phyloP scores from a whole-genome alignment of 306 rosid genomes.

The Abrus precatorius region DNA sequence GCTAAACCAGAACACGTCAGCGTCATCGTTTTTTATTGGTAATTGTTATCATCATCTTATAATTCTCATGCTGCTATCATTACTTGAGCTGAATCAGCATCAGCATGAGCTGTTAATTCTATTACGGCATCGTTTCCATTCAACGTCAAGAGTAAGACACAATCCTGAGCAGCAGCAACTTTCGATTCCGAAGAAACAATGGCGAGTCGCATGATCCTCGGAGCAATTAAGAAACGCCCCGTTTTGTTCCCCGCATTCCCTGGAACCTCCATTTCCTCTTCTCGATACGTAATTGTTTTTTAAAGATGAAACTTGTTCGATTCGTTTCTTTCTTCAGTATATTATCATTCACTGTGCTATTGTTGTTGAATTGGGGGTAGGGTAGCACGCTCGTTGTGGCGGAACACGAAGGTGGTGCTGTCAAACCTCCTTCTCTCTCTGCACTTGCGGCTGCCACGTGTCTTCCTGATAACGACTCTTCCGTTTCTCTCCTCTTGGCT shows the following conservation, averaged over 20 bases:
- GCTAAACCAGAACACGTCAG: slow-evolving; percentile 17
- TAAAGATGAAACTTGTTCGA: background rate
- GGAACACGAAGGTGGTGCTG: slow-evolving; percentile 79
- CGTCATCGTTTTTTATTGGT: background rate
- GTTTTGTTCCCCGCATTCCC: slow-evolving; percentile 48
- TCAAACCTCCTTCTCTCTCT: slow-evolving; percentile 74
- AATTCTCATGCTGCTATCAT: background rate
- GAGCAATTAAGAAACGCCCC: slow-evolving; percentile 65
- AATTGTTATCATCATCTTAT: background rate
- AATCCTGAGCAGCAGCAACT: background rate
- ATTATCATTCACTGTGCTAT: background rate
- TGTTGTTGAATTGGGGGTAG: slow-evolving; percentile 52
- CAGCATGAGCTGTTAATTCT: background rate
- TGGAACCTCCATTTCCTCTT: slow-evolving; percentile 46
- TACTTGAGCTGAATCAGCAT: background rate
- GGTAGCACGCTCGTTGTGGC: slow-evolving; percentile 85
- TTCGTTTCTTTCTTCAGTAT: slow-evolving; percentile 7
- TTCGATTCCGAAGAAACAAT: slow-evolving; percentile 42
- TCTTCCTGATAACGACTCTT: slow-evolving; percentile 58
- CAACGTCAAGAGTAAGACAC: background rate
- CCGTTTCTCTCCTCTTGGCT: slow-evolving; percentile 81
- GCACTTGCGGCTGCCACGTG: slow-evolving; percentile 80
- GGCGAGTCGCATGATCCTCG: slow-evolving; percentile 61
- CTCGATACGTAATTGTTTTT: slow-evolving; percentile 57
- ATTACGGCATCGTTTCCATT: background rate